Evolutionary conservation across 768 basidiomycete species (phyloP).

Genomic region (Obba rivulosa): DNA sequence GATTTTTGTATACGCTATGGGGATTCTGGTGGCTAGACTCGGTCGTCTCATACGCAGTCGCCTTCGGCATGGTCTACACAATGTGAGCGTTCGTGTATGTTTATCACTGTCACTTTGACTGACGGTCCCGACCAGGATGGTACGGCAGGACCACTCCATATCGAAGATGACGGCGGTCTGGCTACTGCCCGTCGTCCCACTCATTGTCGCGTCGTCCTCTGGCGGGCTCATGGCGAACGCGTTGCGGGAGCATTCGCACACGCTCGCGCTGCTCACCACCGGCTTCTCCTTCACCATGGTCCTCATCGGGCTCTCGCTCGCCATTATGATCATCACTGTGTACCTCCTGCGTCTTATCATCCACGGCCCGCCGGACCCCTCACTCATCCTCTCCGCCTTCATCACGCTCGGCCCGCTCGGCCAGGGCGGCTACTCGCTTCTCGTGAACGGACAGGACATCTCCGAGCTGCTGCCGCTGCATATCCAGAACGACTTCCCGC

Average conservation of each 20-base stretch:
- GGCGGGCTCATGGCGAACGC: slow-evolving; percentile 40
- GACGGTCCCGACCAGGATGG: slow-evolving; percentile 31
- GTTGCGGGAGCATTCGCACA: slow-evolving; percentile 30
- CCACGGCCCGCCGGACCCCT: slow-evolving; percentile 34
- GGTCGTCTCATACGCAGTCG: slow-evolving; percentile 34
- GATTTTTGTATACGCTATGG: slow-evolving; percentile 38
- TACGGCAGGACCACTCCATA: slow-evolving; percentile 35
- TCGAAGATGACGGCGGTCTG: slow-evolving; percentile 39
- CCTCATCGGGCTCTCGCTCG: slow-evolving; percentile 40
- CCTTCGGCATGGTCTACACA: slow-evolving; percentile 44
- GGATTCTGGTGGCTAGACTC: slow-evolving; percentile 50
- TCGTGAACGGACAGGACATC: slow-evolving; percentile 35
- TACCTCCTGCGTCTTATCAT: slow-evolving; percentile 42
- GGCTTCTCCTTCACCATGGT: slow-evolving; percentile 39
- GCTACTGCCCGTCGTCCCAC: slow-evolving; percentile 48
- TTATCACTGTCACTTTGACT: background rate
- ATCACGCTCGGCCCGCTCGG: slow-evolving; percentile 50
- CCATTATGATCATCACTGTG: slow-evolving; percentile 43
- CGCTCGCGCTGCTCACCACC: slow-evolving; percentile 37
- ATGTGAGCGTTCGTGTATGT: slow-evolving; percentile 32
- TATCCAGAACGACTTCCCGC: slow-evolving; percentile 25
- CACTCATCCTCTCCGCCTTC: slow-evolving; percentile 39
- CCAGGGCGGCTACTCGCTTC: slow-evolving; percentile 43
- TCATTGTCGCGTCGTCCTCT: slow-evolving; percentile 47
- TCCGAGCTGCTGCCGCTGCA: slow-evolving; percentile 30